Base-by-base conservation (phyloP, 441 rosid genomes). In the Breynia disticha region DNA sequence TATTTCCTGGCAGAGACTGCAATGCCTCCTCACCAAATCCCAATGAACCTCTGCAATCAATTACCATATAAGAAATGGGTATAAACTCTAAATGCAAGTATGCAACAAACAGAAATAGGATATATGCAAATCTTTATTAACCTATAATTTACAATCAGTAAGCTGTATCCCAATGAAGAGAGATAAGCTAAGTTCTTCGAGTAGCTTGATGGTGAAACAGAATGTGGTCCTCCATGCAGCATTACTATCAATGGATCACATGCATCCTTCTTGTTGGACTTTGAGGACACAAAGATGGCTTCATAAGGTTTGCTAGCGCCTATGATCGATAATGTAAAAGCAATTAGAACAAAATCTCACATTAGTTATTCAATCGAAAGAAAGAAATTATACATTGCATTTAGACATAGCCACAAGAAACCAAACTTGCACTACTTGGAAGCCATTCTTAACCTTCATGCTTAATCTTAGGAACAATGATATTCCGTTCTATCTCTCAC, bases 11-110 rank as follows among this genome's bases (percentile, higher is more conserved):
- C 69, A 89, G 84, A 62, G 96, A 89, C 56, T 93, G 99, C 76
- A 93, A 78, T 62, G 99, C 97, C 54, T 93, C 99, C 79, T 93
- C 95, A 0, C 99, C 95, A 53, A 75, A 93, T 59, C 99, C 97
- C 55, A 83, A 16, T 1, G 97, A 89, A 67, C 97, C 96, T 79
- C 97, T 86, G 80, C 41, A 57, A 72, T 61, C 47, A 66, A 63
- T 50, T 24, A 45, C 8, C 17, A 38, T 38, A 68, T 41, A 69
- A 60, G 45, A 58, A 39, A 8, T 39, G 11, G 14, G 2, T 13
- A 39, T 1, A 4, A 39, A 13, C 2, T 39, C 11, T 13, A 39
- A 39, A 39, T n/a, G n/a, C n/a, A n/a, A n/a, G n/a, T n/a, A 39
- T 39, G 43, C 12, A 39, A 14, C 15, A 39, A 39, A 39, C 12